A percentile compares a stretch with the other conserved stretches of the same genome.
phyloP scores from a whole-genome alignment of 208 protist species.

The Crithidia acanthocephali region DNA sequence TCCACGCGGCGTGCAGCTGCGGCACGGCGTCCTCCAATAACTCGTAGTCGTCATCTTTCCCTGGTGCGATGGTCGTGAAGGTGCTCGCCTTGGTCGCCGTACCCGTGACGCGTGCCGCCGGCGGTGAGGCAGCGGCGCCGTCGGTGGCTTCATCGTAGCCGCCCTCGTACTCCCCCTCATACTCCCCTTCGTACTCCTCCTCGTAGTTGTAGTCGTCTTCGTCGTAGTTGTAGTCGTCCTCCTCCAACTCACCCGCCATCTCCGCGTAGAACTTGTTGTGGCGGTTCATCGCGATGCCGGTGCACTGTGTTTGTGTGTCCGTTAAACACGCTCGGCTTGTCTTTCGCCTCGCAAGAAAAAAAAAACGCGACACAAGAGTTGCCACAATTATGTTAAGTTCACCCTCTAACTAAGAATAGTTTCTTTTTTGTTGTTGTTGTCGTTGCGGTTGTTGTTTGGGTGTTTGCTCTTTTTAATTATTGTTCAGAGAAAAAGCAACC shows the following conservation, averaged over 20 bases:
- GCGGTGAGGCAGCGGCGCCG: not conserved
- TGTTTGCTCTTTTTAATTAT: too few relatives aligned
- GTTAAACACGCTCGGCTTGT: not conserved
- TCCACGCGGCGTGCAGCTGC: slow-evolving; percentile 51
- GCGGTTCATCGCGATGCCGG: slow-evolving; percentile 62
- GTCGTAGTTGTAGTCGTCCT: slow-evolving; percentile 59
- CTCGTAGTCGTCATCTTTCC: slow-evolving; percentile 59
- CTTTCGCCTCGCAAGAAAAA: too few relatives aligned
- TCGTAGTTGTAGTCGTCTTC: slow-evolving; percentile 59
- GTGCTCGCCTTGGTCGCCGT: slow-evolving; percentile 11
- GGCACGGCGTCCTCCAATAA: slow-evolving; percentile 51
- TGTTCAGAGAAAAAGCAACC: too few relatives aligned
- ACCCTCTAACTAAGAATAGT: too few relatives aligned
- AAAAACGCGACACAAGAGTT: too few relatives aligned
- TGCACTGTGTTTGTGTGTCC: not conserved
- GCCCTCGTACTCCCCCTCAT: slow-evolving; percentile 33
- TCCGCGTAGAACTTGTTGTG: slow-evolving; percentile 81
- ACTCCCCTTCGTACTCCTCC: slow-evolving; percentile 58
- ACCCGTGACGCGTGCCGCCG: slow-evolving; percentile 1
- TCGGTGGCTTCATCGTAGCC: slow-evolving; percentile 20
- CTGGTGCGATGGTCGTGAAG: slow-evolving; percentile 35
- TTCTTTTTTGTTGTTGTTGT: too few relatives aligned
- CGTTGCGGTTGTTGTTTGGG: too few relatives aligned
- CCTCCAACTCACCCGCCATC: slow-evolving; percentile 50
- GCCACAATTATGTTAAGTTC: too few relatives aligned